Base-by-base conservation (phyloP, 345 rosid species). In the Abelmoschus esculentus region DNA sequence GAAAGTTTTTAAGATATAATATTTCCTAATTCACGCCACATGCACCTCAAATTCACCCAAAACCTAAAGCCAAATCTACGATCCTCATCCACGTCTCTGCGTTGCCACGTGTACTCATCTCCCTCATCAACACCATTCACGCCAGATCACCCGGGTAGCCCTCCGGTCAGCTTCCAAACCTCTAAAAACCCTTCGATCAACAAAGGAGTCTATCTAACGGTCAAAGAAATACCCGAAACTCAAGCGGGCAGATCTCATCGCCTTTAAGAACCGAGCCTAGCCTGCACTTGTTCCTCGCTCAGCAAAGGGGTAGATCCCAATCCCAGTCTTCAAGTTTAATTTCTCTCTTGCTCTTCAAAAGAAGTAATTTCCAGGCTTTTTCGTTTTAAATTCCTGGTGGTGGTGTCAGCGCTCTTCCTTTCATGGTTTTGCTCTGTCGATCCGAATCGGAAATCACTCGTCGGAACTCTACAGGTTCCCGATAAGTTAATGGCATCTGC, bases 251-350 rank as follows among this genome's bases (percentile, higher is more conserved):
- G 86, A 84, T 84, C 87, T 80, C 72, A 28, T 76, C 11, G 79
- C 81, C 90, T 86, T 86, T 84, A 86, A 86, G 85, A 79, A 38
- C 63, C 72, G 73, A 61, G 75, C 82, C 50, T 62, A 69, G 76
- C 78, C 75, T 3, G 12, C 80, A 77, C 76, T 47, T 66, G 61
- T 75, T 79, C 81, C 69, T 79, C 88, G 85, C 83, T 80, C 70
- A 71, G 57, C 66, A 36, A 72, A 69, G 76, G 85, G 62, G 50
- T 13, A 77, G 34, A 52, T 68, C 62, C 72, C 81, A 73, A 80
- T 64, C 78, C 78, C 72, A 57, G 26, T 72, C 34, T 29, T 34
- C 42, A 52, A 44, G 26, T 29, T 7, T 36, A 36, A 36, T 29
- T 5, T 13, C 11, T 42, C 17, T 32, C 14, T 40, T 10, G 13